Conservation (phyloP, 2,329 filamentous ascomycete genomes). For the Atkinsonella texensis region DNA sequence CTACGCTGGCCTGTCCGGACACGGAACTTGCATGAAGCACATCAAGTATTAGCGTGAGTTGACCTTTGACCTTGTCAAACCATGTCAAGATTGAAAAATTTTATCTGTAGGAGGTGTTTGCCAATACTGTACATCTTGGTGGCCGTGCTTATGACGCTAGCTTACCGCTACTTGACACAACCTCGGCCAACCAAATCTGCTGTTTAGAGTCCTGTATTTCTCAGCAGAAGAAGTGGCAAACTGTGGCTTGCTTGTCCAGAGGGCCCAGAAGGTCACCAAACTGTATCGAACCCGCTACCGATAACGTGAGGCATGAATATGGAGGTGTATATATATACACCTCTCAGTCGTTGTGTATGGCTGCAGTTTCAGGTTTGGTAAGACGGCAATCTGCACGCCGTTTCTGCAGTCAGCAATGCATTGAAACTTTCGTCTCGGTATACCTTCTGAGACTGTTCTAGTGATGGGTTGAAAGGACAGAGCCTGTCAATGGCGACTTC, state of each 20-base stretch:
- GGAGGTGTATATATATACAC: neutral
- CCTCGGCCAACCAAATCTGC: neutral
- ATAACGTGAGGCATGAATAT: neutral
- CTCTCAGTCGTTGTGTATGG: neutral
- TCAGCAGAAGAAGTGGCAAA: neutral
- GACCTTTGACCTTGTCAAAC: neutral
- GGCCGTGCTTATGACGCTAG: neutral
- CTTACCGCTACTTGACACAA: constrained; percentile 4
- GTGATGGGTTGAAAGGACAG: neutral
- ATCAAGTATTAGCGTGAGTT: neutral
- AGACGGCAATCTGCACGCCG: neutral
- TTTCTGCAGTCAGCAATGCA: constrained; percentile 3
- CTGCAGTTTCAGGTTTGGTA: neutral
- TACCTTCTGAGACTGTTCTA: neutral
- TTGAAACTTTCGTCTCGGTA: neutral
- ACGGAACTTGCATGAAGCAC: neutral
- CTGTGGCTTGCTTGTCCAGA: neutral
- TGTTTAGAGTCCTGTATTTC: no score
- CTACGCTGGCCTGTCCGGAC: neutral
- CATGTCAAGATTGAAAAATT: neutral
- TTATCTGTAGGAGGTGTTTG: neutral
- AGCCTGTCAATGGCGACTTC: neutral
- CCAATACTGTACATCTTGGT: neutral
- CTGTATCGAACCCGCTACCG: neutral
- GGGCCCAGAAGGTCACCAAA: neutral